Evolutionary conservation across 2,329 filamentous ascomycete genomes (phyloP).

Genomic region (Trichophyton schoenleinii): DNA sequence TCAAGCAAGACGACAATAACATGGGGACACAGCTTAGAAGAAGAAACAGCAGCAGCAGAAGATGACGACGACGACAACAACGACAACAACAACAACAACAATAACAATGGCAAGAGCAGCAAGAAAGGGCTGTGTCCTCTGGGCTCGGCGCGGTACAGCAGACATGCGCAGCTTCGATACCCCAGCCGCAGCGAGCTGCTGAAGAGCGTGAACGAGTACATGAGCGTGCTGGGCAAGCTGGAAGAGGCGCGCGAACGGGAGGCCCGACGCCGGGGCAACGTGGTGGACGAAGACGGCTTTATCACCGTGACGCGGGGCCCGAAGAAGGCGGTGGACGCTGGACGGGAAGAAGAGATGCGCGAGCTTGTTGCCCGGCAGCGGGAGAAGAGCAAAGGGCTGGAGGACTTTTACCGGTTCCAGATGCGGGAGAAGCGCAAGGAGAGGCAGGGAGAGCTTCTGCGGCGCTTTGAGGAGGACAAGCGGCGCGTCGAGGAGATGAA

Average conservation of each 20-base stretch:
- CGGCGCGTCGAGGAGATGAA: conserved; percentile 59
- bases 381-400: conserved; percentile 52
- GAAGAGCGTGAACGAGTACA: conserved; percentile 67
- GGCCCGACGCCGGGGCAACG: conserved; percentile 50
- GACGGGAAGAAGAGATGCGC: conserved; percentile 57
- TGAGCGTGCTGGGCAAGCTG: conserved; percentile 60
- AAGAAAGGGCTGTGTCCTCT: conserved; percentile 40
- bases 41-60: no score
- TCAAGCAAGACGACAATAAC: conserved; percentile 35
- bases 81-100: neutral
- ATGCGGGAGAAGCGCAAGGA: conserved; percentile 66
- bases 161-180: conserved; percentile 54
- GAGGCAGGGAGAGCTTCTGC: conserved; percentile 55
- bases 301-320: conserved; percentile 78
- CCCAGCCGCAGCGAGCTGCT: conserved; percentile 57
- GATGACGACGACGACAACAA: no score
- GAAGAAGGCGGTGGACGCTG: conserved; percentile 52
- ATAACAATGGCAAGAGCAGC: neutral
- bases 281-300: conserved; percentile 91
- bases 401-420: conserved; percentile 78
- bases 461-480: conserved; percentile 64
- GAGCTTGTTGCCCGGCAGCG: conserved; percentile 46
- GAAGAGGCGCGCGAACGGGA: no score
- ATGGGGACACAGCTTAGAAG: neutral
- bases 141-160: conserved; percentile 43